These are phyloP conservation scores for Hanseniaspora clermontiae DNA, from an alignment of 805 yeast genomes.

Conservation along the genomic window DNA sequence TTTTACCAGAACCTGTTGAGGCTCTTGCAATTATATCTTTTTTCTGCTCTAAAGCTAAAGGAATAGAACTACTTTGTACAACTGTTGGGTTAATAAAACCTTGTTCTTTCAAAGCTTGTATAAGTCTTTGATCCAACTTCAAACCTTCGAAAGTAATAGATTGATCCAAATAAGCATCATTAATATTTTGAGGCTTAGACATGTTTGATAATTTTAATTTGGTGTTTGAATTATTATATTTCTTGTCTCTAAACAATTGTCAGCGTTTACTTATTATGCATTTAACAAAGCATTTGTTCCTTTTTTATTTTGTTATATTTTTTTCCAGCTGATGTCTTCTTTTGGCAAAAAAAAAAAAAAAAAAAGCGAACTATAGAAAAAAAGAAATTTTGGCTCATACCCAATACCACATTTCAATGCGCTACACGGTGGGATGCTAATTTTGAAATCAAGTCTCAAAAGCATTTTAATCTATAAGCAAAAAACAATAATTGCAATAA, in stretches of 20 bases:
- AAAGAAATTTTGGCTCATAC: neutral
- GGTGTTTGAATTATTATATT: neutral
- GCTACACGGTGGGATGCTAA: neutral
- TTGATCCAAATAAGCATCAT: constrained; percentile 61
- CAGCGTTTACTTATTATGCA: no score
- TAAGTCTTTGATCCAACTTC: constrained; percentile 66
- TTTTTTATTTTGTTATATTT: neutral
- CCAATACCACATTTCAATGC: neutral
- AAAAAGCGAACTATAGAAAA: neutral
- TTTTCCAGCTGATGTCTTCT: neutral
- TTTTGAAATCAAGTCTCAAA: no score
- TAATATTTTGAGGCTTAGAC: constrained; percentile 33
- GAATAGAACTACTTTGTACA: constrained; percentile 84
- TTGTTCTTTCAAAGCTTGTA: constrained; percentile 68
- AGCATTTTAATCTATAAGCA: no score
- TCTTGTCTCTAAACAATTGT: neutral
- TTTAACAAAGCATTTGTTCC: no score
- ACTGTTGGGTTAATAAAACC: constrained; percentile 82
- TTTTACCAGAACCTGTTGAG: constrained; percentile 91
- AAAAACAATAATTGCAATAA: neutral
- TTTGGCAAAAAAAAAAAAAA: neutral
- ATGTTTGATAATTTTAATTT: constrained; percentile 13
- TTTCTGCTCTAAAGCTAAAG: constrained; percentile 76
- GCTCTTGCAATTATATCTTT: constrained; percentile 91
- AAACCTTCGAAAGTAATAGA: constrained; percentile 60